A percentile compares a stretch with the other conserved stretches of the same genome.
These are phyloP conservation scores for Mikania micrantha DNA, from an alignment of 129 eudicot genomes.

Conservation along the genomic window DNA sequence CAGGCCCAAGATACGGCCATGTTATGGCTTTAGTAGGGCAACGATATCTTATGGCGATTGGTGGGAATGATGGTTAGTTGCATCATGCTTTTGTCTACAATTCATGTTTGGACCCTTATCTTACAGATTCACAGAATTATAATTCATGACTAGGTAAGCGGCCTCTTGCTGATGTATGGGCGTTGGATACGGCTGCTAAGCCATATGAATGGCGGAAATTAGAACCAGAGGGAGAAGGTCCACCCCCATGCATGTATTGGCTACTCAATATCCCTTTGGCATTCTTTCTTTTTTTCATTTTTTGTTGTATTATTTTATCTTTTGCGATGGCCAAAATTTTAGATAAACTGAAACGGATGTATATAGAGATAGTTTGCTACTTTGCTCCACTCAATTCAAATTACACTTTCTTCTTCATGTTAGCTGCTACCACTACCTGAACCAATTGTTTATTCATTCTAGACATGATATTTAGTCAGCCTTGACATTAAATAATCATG, in stretches of 20 bases:
- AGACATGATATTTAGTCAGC: too few relatives aligned
- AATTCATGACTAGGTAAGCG: slow-evolving; percentile 59
- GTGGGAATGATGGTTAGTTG: slow-evolving; percentile 91
- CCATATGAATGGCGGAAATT: slow-evolving; percentile 98
- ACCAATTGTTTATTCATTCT: too few relatives aligned
- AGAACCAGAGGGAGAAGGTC: slow-evolving; percentile 98
- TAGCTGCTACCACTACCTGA: too few relatives aligned
- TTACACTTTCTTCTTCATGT: too few relatives aligned
- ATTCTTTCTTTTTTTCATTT: neutral
- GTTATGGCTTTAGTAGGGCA: slow-evolving; percentile 99
- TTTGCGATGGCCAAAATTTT: too few relatives aligned
- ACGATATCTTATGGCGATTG: slow-evolving; percentile 96
- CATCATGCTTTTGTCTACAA: neutral
- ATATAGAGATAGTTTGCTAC: too few relatives aligned
- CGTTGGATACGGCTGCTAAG: slow-evolving; percentile 96
- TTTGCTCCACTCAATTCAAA: too few relatives aligned
- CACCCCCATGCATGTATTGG: slow-evolving; percentile 97
- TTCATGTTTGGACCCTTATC: neutral
- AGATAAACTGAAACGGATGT: too few relatives aligned
- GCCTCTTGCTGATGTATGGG: slow-evolving; percentile 99
- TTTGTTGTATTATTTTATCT: too few relatives aligned
- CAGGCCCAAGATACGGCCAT: slow-evolving; percentile 97
- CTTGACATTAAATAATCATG: neutral
- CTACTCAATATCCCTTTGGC: neutral
- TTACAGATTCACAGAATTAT: neutral